Base-by-base conservation (phyloP, 805 yeast genomes). In the Middelhovenomyces tepae region DNA sequence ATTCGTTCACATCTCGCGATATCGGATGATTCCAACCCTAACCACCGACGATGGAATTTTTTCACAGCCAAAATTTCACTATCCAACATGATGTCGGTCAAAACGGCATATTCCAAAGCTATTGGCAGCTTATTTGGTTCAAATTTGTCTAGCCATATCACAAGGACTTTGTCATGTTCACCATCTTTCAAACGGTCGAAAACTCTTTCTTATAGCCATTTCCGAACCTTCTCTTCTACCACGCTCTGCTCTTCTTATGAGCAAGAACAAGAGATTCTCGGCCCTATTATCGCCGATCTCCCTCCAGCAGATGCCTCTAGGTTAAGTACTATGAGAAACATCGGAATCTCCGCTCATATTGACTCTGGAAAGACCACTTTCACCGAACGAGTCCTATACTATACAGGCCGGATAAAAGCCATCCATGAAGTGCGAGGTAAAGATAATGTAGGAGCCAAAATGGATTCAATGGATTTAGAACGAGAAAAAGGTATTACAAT, bases 381-480 rank as follows among this genome's bases (percentile, higher is more conserved):
- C 61, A 91, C 97, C 10, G 98, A 91, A 62, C 81, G 98, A 57
- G 98, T 91, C 20, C 63, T 91, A 48, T 91, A 73, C 62, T 91
- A 91, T 57, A 91, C 98, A 2, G 98, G 98, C 39, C 74, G 98
- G 55, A 91, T 91, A 59, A 84, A 87, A 54, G 94, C 94, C 18
- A 89, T 87, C 51, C 97, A 87, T 54, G 97, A 87, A 60, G 96
- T 62, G 7, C 72, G 98, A 57, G 98, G 98, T 30, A 75, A 91
- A 51, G 98, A 91, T 57, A 78, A 86, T 46, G 97, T 91, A 38
- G 99, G 99, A 40, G 99, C 99, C 36, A 91, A 87, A 64, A 91
- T 91, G 99, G 98, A 91, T 60, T 89, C 87, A 40, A 91, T 91
- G 98, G 98, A 91, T 49, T 69, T 91, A 46, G 98, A 91, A 63